Evolutionary conservation across 768 basidiomycete species (phyloP), one percentile per base, ranked within the genome.

Genomic region (Psilocybe cyanescens): DNA sequence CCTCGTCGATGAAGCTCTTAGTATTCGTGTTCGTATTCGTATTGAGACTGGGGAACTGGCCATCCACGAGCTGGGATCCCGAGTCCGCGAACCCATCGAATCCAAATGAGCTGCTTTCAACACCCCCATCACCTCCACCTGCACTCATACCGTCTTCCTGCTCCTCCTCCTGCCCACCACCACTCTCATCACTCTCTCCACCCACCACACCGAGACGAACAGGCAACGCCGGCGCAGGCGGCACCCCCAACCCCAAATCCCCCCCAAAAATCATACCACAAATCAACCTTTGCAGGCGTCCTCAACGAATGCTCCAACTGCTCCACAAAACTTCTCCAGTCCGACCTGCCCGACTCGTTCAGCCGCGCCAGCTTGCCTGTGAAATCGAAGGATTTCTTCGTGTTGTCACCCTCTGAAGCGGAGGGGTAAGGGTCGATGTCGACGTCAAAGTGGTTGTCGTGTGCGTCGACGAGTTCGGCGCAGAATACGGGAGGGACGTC

Each of bases 351-450:
- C 5, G 86, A 87, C 65, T 90, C 87, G 56, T 89, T 87, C 52
- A 94, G 78, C 67, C 77, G 86, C 72, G 82, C 75, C 55, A 94
- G 73, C 71, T 93, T 91, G 41, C 88, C 89, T 0, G 92, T 94
- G 68, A 94, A 94, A 67, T 94, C 91, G 62, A 94, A 94, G 1
- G 87, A 89, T 66, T 83, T 89, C 76, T 88, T 91, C 0, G 91
- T 93, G 63, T 89, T 84, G 57, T 87, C 86, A 11, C 84, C 86
- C 51, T 17, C 75, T n/a, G 49, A 62, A 33, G 55, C 76, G 39
- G 79, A 71, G 0, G 71, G 0, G 24, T 0, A 24, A 24, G 24
- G 77, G 9, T 79, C 75, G 4, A 82, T 83, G 28, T 84, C 81
- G 48, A 82, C 54, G 17, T 65, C 67, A 16, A 54, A 58, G 0